A percentile compares a stretch with the other conserved stretches of the same genome.
These are phyloP conservation scores for Hortiboletus flavorubellus DNA, from an alignment of 768 basidiomycete species.

Conservation along the genomic window DNA sequence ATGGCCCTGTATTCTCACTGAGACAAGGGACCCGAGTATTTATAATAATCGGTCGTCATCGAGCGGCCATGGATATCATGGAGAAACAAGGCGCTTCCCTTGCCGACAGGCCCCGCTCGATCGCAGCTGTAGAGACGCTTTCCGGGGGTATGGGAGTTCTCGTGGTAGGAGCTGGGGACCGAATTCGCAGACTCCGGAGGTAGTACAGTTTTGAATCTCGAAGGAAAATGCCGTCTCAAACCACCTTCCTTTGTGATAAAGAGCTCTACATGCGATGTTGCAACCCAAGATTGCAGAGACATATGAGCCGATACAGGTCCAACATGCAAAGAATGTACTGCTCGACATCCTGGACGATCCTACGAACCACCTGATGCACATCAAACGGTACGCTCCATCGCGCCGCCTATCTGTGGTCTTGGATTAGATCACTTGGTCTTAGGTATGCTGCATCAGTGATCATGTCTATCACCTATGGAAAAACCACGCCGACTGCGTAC, in stretches of 20 bases:
- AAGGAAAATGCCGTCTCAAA: neutral
- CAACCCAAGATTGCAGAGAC: constrained; percentile 31
- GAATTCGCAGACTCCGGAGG: constrained; percentile 30
- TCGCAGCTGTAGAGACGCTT: constrained; percentile 35
- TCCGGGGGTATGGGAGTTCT: constrained; percentile 35
- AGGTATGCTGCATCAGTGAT: constrained; percentile 41
- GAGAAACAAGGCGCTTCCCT: constrained; percentile 36
- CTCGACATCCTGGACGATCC: constrained; percentile 36
- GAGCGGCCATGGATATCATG: constrained; percentile 39
- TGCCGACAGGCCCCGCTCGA: constrained; percentile 34
- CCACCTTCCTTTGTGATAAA: neutral
- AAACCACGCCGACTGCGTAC: constrained; percentile 36
- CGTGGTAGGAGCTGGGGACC: constrained; percentile 24
- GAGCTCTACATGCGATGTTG: constrained; percentile 33
- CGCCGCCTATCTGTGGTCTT: neutral
- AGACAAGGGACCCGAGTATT: constrained; percentile 38
- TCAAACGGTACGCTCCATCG: constrained; percentile 22
- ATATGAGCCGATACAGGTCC: constrained; percentile 34
- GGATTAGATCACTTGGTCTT: neutral
- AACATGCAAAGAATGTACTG: constrained; percentile 32
- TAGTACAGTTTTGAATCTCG: neutral
- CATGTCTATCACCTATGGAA: constrained; percentile 39
- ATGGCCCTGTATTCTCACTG: constrained; percentile 58
- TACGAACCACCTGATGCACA: constrained; percentile 32
- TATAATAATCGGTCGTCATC: constrained; percentile 25